Evolutionary conservation across 2,329 filamentous ascomycete genomes (phyloP).

Genomic region (Talaromyces sp.): DNA sequence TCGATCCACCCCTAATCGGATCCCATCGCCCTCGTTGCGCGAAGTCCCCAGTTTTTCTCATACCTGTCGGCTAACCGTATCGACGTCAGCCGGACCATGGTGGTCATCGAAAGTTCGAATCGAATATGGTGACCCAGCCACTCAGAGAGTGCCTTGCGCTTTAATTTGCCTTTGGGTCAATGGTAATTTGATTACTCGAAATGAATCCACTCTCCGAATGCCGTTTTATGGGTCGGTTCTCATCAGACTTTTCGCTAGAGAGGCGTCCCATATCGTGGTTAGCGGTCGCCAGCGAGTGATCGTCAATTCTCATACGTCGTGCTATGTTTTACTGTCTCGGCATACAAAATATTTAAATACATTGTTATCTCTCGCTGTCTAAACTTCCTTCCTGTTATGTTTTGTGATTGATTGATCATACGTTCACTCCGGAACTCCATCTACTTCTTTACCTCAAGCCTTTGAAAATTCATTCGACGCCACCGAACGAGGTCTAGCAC

Average conservation of each 20-base stretch:
- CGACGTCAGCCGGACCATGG: slow-evolving; percentile 17
- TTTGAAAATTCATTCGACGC: slow-evolving; percentile 5
- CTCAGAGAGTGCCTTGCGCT: slow-evolving; percentile 1
- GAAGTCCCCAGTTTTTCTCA: slow-evolving; percentile 14
- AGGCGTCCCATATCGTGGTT: neutral
- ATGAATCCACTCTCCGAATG: neutral
- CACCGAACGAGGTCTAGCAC: slow-evolving; percentile 9
- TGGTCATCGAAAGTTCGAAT: neutral
- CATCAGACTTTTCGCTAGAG: slow-evolving; percentile 2
- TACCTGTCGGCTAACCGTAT: slow-evolving; percentile 11
- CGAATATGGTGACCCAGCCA: slow-evolving; percentile 5
- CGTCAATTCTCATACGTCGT: neutral
- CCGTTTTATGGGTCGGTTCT: neutral
- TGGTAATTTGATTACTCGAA: neutral
- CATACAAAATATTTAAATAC: slow-evolving; percentile 1
- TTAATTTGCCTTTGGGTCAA: neutral
- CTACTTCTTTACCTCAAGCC: neutral
- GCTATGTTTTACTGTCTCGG: neutral
- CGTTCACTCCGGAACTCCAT: neutral
- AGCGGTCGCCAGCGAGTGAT: neutral
- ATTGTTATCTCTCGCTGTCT: neutral
- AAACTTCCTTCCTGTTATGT: neutral
- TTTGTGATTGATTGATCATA: neutral
- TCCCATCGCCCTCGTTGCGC: slow-evolving; percentile 7
- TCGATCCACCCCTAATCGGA: neutral